Evolutionary conservation across 2,329 filamentous ascomycete species (phyloP).

Genomic region (Epichloe festucae): DNA sequence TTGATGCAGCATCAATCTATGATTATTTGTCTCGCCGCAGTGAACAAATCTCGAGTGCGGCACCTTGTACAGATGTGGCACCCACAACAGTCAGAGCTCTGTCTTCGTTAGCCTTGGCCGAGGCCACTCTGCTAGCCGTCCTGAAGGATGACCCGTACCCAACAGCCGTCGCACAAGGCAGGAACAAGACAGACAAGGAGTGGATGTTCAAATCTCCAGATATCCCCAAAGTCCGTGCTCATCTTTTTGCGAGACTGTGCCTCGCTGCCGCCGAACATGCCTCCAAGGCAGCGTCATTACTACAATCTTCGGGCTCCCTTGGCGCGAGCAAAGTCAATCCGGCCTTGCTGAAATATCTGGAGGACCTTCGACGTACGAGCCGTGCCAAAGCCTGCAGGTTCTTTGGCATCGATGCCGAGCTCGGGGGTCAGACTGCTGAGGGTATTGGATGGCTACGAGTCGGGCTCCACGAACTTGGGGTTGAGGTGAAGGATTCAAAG

Average conservation of each 20-base stretch:
- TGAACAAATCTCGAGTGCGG: conserved; percentile 25
- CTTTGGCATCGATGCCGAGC: conserved; percentile 78
- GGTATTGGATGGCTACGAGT: conserved; percentile 79
- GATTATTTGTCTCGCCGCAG: conserved; percentile 52
- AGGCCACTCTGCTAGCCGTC: conserved; percentile 81
- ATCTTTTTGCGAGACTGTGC: conserved; percentile 78
- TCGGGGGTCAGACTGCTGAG: conserved; percentile 71
- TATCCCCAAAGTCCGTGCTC: conserved; percentile 76
- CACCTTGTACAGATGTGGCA: conserved; percentile 40
- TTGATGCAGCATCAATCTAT: conserved; percentile 69
- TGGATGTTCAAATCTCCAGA: conserved; percentile 94
- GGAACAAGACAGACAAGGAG: conserved; percentile 73
- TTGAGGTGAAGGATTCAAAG: conserved; percentile 38
- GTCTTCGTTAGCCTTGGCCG: conserved; percentile 60
- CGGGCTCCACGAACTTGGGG: conserved; percentile 61
- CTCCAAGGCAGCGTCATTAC: conserved; percentile 49
- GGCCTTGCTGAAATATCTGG: conserved; percentile 57
- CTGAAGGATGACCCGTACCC: conserved; percentile 93
- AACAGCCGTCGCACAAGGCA: conserved; percentile 63
- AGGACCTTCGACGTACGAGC: conserved; percentile 61
- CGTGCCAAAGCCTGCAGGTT: conserved; percentile 82
- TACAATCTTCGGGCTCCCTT: conserved; percentile 23
- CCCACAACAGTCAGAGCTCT: conserved; percentile 42
- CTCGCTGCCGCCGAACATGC: conserved; percentile 83
- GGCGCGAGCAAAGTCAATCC: conserved; percentile 44